Conservation (phyloP, 2,329 filamentous ascomycete genomes). For the Fusarium xylarioides region DNA sequence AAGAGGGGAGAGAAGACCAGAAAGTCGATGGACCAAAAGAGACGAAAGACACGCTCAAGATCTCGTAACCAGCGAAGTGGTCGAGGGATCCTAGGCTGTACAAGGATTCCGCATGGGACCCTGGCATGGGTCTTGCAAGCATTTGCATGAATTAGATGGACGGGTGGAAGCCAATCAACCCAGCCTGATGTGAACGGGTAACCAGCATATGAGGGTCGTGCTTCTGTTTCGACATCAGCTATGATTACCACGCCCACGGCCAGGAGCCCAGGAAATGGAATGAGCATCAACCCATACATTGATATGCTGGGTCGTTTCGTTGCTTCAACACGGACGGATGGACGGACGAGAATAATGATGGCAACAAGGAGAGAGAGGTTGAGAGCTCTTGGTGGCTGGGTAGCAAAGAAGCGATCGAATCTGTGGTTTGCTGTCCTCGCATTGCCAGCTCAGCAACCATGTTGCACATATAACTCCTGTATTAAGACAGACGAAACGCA, state of each 20-base stretch:
- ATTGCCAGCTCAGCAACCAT: slow-evolving; percentile 34
- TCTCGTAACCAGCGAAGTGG: slow-evolving; percentile 24
- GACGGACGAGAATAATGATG: background rate
- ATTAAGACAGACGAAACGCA: slow-evolving; percentile 20
- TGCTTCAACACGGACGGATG: slow-evolving; percentile 11
- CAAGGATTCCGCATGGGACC: slow-evolving; percentile 17
- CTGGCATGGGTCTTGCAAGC: slow-evolving; percentile 26
- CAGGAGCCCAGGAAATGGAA: slow-evolving; percentile 21
- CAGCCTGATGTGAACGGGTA: slow-evolving; percentile 17
- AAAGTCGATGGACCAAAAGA: slow-evolving; percentile 20
- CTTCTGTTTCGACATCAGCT: slow-evolving; percentile 43
- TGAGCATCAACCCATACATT: slow-evolving; percentile 18
- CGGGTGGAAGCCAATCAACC: slow-evolving; percentile 30
- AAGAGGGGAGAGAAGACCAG: slow-evolving; percentile 24
- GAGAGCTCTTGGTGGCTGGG: background rate
- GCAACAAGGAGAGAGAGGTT: background rate
- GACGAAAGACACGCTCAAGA: slow-evolving; percentile 24
- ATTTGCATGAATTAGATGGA: slow-evolving; percentile 38
- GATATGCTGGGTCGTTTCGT: slow-evolving; percentile 13
- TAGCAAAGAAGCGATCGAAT: background rate
- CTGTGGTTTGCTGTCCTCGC: slow-evolving; percentile 8
- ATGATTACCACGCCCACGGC: slow-evolving; percentile 11
- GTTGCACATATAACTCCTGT: slow-evolving; percentile 28
- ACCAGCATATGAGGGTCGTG: slow-evolving; percentile 23
- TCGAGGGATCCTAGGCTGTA: slow-evolving; percentile 29